phyloP scores from a whole-genome alignment of 805 yeast species.

The Teunomyces panamensis region DNA sequence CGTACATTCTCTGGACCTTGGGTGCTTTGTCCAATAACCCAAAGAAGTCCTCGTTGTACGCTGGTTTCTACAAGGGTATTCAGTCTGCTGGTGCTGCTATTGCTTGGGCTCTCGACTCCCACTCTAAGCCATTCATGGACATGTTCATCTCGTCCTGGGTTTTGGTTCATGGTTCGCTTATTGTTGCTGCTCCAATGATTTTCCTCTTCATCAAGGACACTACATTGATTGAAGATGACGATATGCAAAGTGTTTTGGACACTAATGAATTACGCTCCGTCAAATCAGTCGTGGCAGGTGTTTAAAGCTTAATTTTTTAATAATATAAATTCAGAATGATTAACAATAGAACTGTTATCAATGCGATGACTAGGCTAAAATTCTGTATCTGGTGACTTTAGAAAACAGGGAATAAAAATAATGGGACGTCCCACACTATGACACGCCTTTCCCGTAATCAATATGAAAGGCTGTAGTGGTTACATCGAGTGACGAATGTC shows the following conservation, averaged over 20 bases:
- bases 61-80: constrained; percentile 61
- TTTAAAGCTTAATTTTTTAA: not conserved
- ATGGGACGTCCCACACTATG: not conserved
- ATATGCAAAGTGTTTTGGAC: constrained; percentile 7
- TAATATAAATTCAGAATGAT: not conserved
- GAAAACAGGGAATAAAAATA: not conserved
- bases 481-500: too few species aligned
- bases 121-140: constrained; percentile 31
- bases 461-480: too few species aligned
- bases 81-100: constrained; percentile 65
- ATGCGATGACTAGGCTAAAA: not conserved
- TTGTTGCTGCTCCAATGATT: constrained; percentile 49
- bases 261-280: constrained; percentile 10
- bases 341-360: not conserved
- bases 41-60: constrained; percentile 52
- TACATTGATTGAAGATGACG: constrained; percentile 36
- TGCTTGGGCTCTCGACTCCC: constrained; percentile 55
- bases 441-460: not conserved
- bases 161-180: constrained; percentile 45
- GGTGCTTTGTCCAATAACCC: constrained; percentile 60
- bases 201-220: constrained; percentile 43
- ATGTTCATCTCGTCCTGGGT: constrained; percentile 50
- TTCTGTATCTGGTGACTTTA: too few species aligned
- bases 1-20: constrained; percentile 55
- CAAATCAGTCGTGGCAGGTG: not conserved